Base-by-base conservation (phyloP, 2,329 filamentous ascomycete genomes). In the Penicillium sp. region DNA sequence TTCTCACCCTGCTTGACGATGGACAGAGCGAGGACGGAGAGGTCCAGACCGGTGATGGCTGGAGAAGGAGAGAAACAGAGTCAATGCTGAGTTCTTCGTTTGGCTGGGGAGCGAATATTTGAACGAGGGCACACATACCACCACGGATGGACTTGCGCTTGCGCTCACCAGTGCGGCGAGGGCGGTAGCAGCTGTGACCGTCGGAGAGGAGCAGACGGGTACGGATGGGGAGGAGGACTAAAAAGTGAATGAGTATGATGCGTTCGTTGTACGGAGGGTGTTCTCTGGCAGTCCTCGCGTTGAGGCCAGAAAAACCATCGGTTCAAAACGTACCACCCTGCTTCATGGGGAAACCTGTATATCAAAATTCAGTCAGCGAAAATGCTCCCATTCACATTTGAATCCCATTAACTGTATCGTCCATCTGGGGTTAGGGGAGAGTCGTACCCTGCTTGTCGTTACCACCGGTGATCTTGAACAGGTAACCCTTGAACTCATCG, bases 401-500 rank as follows among this genome's bases (percentile, higher is more conserved):
- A 14, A 14, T 33, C 46, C 55, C 28, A 54, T 33, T 26, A 16
- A n/a, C 10, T n/a, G 37, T 1, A 30, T 40, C 48, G 49, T 45
- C 49, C 19, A 28, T 52, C 19, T 35, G 38, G 19, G 25, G 30
- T 22, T n/a, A 55, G 52, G 43, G 46, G 56, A 30, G 38, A 58
- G 58, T 64, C 75, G 68, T 78, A 79, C 76, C 95, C 88, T 99
- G 96, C 92, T 99, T 99, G 91, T 99, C 95, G 91, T 99, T 99
- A 81, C 96, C 95, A 79, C 95, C 96, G 77, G 95, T 99, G 86
- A 99, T 98, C 81, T 89, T 90, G 90, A 99, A 93, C 86, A 99
- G 89, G 87, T 99, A 99, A 83, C 95, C 95, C 88, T 97, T 97
- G 91, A 96, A 99, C 85, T 99, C 95, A 80, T 98, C 93, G 79